phyloP scores from a whole-genome alignment of 768 basidiomycete species.

The Collybia sp. region DNA sequence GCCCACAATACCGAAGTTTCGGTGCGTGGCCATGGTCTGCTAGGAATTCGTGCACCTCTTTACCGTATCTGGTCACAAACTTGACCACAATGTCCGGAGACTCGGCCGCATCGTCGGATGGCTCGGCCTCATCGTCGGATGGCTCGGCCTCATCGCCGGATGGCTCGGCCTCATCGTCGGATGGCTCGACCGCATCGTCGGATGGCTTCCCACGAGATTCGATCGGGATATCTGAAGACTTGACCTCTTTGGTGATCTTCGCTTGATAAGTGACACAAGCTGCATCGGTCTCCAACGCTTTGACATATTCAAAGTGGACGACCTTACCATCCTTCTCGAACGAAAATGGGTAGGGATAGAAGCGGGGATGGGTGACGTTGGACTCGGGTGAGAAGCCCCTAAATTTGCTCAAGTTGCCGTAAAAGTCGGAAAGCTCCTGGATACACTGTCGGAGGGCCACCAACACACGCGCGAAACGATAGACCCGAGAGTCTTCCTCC shows the following conservation, averaged over 20 bases:
- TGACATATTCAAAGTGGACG: constrained; percentile 16
- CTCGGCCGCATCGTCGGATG: no score
- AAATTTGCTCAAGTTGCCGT: background rate
- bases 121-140: no score
- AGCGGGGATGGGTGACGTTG: no score
- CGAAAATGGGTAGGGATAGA: no score
- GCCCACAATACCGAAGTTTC: constrained; percentile 23
- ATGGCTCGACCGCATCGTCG: no score
- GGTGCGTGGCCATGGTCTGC: constrained; percentile 21
- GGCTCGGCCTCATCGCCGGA: no score
- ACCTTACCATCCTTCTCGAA: no score
- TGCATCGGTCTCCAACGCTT: constrained; percentile 9
- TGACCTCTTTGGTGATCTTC: background rate
- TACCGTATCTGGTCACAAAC: constrained; percentile 28
- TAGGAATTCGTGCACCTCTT: constrained; percentile 24
- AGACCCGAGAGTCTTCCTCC: constrained; percentile 7
- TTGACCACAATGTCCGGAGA: constrained; percentile 24
- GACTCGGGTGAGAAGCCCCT: no score
- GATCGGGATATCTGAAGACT: no score
- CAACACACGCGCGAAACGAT: constrained; percentile 13
- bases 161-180: no score
- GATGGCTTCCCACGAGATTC: no score
- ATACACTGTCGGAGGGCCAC: constrained; percentile 8
- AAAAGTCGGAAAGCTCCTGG: background rate
- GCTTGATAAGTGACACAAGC: constrained; percentile 18